Evolutionary conservation across 192 early-diverging fungal genomes (phyloP), one percentile per base, ranked within the genome.

Genomic region (Allomyces arbusculus): DNA sequence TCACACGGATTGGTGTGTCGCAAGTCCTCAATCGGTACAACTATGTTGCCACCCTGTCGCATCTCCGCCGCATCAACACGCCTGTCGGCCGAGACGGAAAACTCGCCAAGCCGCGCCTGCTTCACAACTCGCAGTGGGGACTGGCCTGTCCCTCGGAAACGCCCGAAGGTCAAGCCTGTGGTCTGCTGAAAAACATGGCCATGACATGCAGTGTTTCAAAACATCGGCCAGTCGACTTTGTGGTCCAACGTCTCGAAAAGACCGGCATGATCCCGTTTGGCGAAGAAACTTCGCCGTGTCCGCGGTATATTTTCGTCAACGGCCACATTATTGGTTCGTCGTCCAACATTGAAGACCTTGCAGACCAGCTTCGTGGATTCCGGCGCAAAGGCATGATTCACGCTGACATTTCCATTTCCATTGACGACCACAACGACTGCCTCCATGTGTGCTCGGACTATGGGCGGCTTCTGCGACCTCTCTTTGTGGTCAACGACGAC

Each of bases 91-190:
- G 94, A 71, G 94, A 97, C 67, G 94, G 91, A 68, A 99, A 99
- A 75, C 83, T 97, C 43, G 94, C 96, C 61, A 96, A 95, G 74
- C 94, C 94, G 23, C 93, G 96, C 74, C 96, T 96, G 74, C 79
- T 99, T 68, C 96, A 99, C 75, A 97, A 97, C 82, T 95, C 96
- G 28, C 96, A 99, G 66, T 99, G 96, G 96, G 96, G 96, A 62
- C 88, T 99, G 86, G 81, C 81, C 11, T 95, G 94, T 69, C 96
- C 96, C 24, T 92, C 96, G 24, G 96, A 99, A 72, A 99, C 96
- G 22, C 96, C 96, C 23, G 96, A 99, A 80, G 96, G 96, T 50
- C 94, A 99, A 76, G 92, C 93, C 24, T 99, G 96, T 72, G 96
- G 96, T 70, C 83, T 99, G 22, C 93, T 99, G 72, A 99, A 99